These are phyloP conservation scores for Cytidiella melzeri DNA, from an alignment of 768 basidiomycete genomes.

Conservation along the genomic window DNA sequence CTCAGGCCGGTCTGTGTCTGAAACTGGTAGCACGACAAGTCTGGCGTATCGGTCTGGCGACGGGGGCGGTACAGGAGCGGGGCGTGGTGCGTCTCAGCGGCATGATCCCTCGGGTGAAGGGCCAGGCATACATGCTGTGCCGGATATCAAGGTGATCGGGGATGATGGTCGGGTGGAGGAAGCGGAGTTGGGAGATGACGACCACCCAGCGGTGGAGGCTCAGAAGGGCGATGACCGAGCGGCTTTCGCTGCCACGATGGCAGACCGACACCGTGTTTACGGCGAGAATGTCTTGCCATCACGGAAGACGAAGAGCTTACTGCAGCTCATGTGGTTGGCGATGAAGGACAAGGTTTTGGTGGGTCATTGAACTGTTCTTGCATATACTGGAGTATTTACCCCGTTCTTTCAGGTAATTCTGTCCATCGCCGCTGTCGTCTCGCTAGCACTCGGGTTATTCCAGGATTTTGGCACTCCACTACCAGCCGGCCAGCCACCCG, in stretches of 20 bases:
- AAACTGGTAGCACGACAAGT: conserved; percentile 3
- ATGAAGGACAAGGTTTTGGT: conserved; percentile 61
- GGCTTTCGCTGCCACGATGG: conserved; percentile 30
- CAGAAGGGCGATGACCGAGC: conserved; percentile 10
- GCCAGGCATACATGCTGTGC: conserved; percentile 12
- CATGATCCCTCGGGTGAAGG: conserved; percentile 21
- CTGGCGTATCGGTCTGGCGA: conserved; percentile 15
- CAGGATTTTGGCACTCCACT: conserved; percentile 80
- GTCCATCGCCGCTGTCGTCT: conserved; percentile 87
- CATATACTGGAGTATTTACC: too few species aligned
- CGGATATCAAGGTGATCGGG: conserved; percentile 22
- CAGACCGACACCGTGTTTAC: conserved; percentile 42
- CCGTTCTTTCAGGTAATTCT: conserved; percentile 65
- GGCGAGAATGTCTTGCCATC: conserved; percentile 46
- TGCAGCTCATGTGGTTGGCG: conserved; percentile 55
- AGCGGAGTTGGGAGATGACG: conserved; percentile 10
- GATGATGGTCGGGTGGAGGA: conserved; percentile 6
- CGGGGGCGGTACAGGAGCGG: conserved; percentile 20
- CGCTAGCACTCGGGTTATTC: conserved; percentile 90
- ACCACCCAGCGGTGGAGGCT: not conserved
- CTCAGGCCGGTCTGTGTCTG: conserved; percentile 7
- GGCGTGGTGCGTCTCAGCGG: conserved; percentile 27
- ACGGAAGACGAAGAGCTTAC: conserved; percentile 41
- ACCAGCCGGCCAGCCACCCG: conserved; percentile 56
- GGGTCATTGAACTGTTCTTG: conserved; percentile 23